A percentile compares a stretch with the other conserved stretches of the same genome.
Evolutionary conservation across 139 green algal genomes (phyloP).

Genomic region (Picochlorum sp.): DNA sequence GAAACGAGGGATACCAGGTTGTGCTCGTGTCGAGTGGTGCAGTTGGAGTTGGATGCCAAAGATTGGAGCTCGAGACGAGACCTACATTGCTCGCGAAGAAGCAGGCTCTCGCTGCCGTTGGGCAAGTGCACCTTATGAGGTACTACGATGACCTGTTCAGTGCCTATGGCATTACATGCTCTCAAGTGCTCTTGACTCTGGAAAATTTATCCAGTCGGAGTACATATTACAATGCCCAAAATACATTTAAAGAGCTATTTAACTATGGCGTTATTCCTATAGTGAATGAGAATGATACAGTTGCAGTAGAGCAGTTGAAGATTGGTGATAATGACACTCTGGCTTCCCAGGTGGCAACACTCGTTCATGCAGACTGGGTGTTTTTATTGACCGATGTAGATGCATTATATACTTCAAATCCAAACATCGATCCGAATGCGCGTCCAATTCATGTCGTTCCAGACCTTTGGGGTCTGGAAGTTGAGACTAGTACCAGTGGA

Average conservation of each 20-base stretch:
- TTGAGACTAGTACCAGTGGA: slow-evolving; percentile 46
- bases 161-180: slow-evolving; percentile 61
- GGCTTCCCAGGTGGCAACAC: slow-evolving; percentile 76
- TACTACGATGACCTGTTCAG: slow-evolving; percentile 87
- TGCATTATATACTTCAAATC: slow-evolving; percentile 80
- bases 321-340: slow-evolving; percentile 97
- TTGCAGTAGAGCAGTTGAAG: slow-evolving; percentile 71
- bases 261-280: slow-evolving; percentile 68
- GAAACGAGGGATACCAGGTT: slow-evolving; percentile 54
- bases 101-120: slow-evolving; percentile 77
- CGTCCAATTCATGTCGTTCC: slow-evolving; percentile 59
- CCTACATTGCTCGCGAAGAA: slow-evolving; percentile 61
- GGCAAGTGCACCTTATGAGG: slow-evolving; percentile 83
- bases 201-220: slow-evolving; percentile 73
- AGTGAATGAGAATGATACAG: slow-evolving; percentile 94
- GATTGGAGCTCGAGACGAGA: slow-evolving; percentile 46
- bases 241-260: slow-evolving; percentile 83
- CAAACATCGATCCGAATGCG: slow-evolving; percentile 29
- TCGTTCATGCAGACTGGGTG: slow-evolving; percentile 81
- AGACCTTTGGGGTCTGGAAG: slow-evolving; percentile 43
- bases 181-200: slow-evolving; percentile 85
- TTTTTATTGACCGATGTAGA: slow-evolving; percentile 93
- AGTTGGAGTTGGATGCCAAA: slow-evolving; percentile 76
- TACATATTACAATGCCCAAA: slow-evolving; percentile 81
- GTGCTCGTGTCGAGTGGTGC: slow-evolving; percentile 82